Evolutionary conservation across 441 rosid species (phyloP).

Genomic region (Jatropha multifida): DNA sequence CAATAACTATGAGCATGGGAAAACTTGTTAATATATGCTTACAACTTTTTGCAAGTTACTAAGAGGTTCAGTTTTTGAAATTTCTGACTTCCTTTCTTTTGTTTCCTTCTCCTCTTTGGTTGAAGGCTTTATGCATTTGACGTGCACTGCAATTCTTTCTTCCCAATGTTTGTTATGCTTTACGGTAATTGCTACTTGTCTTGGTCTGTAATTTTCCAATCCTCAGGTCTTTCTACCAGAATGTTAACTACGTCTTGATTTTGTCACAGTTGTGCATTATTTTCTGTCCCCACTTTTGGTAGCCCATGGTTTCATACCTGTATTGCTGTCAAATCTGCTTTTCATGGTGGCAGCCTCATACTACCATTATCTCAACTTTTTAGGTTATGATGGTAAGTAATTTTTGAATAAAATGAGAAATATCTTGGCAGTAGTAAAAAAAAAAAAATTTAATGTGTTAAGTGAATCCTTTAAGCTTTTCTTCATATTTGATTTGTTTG

Average conservation of each 20-base stretch:
- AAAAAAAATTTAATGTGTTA: background rate
- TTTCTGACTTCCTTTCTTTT: conserved; percentile 15
- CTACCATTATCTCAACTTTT: conserved; percentile 96
- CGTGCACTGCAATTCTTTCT: conserved; percentile 99
- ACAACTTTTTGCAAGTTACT: conserved; percentile 19
- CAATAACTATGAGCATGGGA: background rate
- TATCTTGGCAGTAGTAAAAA: background rate
- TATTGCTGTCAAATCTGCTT: conserved; percentile 78
- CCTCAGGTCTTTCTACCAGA: conserved; percentile 9
- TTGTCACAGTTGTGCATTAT: conserved; percentile 78
- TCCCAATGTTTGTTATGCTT: conserved; percentile 92
- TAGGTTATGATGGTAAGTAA: conserved; percentile 89
- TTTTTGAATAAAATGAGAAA: conserved; percentile 1
- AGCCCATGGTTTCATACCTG: conserved; percentile 83
- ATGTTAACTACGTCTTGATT: conserved; percentile 20
- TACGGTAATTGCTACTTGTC: conserved; percentile 57
- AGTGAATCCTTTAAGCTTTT: background rate
- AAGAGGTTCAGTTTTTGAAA: background rate
- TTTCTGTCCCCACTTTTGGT: conserved; percentile 83
- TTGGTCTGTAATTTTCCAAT: background rate
- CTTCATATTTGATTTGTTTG: background rate
- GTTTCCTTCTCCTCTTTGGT: conserved; percentile 15
- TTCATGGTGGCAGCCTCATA: conserved; percentile 91
- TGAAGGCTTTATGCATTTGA: conserved; percentile 96
- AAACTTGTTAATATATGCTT: conserved; percentile 3